These are phyloP conservation scores for Coemansia aciculifera DNA, from an alignment of 192 early-diverging fungal genomes.

Conservation along the genomic window DNA sequence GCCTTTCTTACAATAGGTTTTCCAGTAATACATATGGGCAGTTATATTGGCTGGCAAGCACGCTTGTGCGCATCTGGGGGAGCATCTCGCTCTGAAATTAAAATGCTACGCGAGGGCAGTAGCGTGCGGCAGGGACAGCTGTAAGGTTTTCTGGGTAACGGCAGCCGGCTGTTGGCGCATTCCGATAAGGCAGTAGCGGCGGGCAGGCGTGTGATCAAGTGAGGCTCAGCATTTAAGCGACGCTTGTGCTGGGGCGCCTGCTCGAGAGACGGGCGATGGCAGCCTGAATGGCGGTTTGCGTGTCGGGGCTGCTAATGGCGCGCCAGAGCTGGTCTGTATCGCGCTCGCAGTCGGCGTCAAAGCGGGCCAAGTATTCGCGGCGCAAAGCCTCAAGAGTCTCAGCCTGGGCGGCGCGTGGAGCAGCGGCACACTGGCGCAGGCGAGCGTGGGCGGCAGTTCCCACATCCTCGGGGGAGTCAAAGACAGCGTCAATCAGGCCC, in stretches of 20 bases:
- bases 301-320: constrained; percentile 16
- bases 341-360: constrained; percentile 22
- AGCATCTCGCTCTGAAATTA: background rate
- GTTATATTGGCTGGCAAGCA: constrained; percentile 9
- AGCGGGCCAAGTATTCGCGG: constrained; percentile 16
- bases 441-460: constrained; percentile 9
- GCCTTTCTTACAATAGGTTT: background rate
- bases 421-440: constrained; percentile 4
- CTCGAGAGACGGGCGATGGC: background rate
- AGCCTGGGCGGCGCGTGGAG: constrained; percentile 16
- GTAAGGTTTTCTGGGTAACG: background rate
- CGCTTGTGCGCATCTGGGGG: background rate
- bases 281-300: constrained; percentile 13
- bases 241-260: background rate
- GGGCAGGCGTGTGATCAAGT: background rate
- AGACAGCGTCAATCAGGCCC: constrained; percentile 27
- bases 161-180: background rate
- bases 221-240: background rate
- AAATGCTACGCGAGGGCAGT: background rate
- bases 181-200: background rate
- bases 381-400: constrained; percentile 21
- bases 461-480: constrained; percentile 11
- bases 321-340: constrained; percentile 28
- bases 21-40: constrained; percentile 3
- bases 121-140: background rate